A percentile compares a stretch with the other conserved stretches of the same genome.
phyloP scores from a whole-genome alignment of 345 rosid species.

The Cardamine chenopodiifolia region DNA sequence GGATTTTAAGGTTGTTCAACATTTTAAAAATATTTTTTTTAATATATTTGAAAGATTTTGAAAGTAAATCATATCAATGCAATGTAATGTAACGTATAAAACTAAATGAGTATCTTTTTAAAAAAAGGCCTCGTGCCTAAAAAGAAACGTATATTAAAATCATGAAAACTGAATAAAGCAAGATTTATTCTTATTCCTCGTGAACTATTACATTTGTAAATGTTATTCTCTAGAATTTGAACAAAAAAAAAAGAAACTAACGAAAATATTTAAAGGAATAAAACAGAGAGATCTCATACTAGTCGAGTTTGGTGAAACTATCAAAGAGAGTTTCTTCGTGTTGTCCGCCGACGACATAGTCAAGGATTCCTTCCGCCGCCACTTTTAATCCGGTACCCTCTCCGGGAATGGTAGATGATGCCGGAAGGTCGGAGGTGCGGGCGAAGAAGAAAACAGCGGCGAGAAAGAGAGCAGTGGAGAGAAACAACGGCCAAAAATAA shows the following conservation, averaged over 20 bases:
- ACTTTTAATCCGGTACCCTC: constrained; percentile 48
- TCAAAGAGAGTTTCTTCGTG: constrained; percentile 43
- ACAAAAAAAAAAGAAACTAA: neutral
- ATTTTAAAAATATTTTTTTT: neutral
- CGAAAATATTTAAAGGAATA: neutral
- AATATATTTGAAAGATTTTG: neutral
- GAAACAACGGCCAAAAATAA: constrained; percentile 88
- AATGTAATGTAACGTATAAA: constrained; percentile 22
- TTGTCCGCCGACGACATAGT: constrained; percentile 78
- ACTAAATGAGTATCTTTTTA: neutral
- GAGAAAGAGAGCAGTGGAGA: constrained; percentile 89
- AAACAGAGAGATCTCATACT: constrained; percentile 28
- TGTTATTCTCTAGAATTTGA: neutral
- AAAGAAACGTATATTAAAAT: neutral
- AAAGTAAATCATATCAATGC: neutral
- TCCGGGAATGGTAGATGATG: constrained; percentile 38
- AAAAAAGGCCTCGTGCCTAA: constrained; percentile 9
- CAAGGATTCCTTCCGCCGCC: constrained; percentile 69
- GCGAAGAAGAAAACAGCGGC: constrained; percentile 69
- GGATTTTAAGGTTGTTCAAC: constrained; percentile 13
- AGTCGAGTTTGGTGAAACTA: constrained; percentile 38
- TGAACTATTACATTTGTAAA: constrained; percentile 32
- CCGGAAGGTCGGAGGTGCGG: constrained; percentile 47
- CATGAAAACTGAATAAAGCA: constrained; percentile 1
- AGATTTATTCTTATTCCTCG: constrained; percentile 29